Evolutionary conservation across 345 rosid species (phyloP).

Genomic region (Rhodamnia rubescens): DNA sequence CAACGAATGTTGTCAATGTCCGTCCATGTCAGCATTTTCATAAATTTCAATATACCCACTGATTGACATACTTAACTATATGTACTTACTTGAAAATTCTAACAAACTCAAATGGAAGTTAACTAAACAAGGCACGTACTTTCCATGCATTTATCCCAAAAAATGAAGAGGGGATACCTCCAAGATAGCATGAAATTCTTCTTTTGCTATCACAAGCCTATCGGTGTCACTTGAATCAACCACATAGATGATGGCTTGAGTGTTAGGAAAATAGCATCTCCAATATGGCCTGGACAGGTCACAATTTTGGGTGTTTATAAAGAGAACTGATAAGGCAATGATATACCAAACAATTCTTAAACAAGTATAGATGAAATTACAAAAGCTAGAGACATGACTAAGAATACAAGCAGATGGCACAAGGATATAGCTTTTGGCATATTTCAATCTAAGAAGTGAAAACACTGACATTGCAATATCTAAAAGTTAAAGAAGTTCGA

Average conservation of each 20-base stretch:
- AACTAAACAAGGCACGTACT: not conserved
- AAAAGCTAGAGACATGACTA: not conserved
- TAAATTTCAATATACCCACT: not conserved
- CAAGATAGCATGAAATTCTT: conserved; percentile 71
- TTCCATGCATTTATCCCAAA: not conserved
- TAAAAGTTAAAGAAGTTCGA: not conserved
- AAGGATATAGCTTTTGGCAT: not conserved
- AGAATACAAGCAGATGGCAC: not conserved
- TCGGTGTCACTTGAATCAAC: conserved; percentile 77
- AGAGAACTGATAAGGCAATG: not conserved
- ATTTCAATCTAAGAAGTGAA: not conserved
- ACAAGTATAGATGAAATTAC: not conserved
- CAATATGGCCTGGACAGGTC: conserved; percentile 51
- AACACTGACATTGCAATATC: not conserved
- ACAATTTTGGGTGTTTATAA: not conserved
- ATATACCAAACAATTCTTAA: not conserved
- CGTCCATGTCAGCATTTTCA: not conserved
- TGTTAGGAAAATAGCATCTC: conserved; percentile 83
- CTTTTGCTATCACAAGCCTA: conserved; percentile 60
- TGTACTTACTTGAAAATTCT: not conserved
- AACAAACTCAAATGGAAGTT: not conserved
- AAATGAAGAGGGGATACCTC: conserved; percentile 34
- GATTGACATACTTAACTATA: not conserved
- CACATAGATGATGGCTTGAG: conserved; percentile 70
- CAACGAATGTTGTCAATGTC: not conserved